Base-by-base conservation (phyloP, 129 eudicot genomes). In the Tagetes patula region DNA sequence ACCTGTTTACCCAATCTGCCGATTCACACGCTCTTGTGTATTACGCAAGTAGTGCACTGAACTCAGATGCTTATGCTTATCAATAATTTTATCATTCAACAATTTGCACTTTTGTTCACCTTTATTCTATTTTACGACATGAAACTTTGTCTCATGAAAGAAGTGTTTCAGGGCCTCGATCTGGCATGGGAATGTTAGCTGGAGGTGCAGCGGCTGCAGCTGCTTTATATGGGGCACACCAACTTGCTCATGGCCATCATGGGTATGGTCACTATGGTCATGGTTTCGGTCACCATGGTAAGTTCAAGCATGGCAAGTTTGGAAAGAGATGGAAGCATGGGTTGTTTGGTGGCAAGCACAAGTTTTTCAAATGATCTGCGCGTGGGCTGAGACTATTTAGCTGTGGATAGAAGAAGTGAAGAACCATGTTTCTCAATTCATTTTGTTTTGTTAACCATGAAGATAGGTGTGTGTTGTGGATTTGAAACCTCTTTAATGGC, bases 131-230 rank as follows among this genome's bases (percentile, higher is more conserved):
- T 8, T 8, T 2, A 32, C 31, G 60, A 5, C 59, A n/a, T 20
- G 30, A 53, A 54, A 53, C 0, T 5, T 54, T 27, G 56, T 50
- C 56, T 50, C 3, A 50, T 5, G 43, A 42, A 46, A 46, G 0
- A 59, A 33, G 0, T 65, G 46, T 6, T 65, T 37, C 80, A 89
- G 96, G 96, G 36, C 85, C 82, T 76, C 86, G 89, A 80, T 67
- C 80, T 11, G 83, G 83, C 59, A 76, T 83, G 81, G 90, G 96
- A 73, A 45, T 89, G 59, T 46, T 89, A 83, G 90, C 88, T 9
- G 96, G 96, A 8, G 92, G 92, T 62, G 96, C 90, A 8, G 96
- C 90, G 0, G 89, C 87, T 6, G 96, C 96, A 0, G 96, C 91
- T 2, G 89, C 87, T 3, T 72, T 62, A 42, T 85, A 82, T 73